Evolutionary conservation across 805 yeast genomes (phyloP), one percentile per base, ranked within the genome.

Genomic region (Nakazawaea sp.): DNA sequence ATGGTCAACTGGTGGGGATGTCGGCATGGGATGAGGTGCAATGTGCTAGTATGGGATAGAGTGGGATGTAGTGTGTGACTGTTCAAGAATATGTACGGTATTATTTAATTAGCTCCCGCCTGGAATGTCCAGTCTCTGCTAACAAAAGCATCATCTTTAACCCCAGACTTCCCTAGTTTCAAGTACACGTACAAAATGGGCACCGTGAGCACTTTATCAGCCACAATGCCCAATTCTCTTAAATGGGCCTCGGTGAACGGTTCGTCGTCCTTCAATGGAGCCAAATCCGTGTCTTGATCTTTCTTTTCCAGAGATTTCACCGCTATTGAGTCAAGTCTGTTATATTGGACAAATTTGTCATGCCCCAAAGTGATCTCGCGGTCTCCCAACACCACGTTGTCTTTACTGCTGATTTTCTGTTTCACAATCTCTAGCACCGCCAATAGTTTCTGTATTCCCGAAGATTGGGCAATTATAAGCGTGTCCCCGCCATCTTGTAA

Each of bases 361-460:
- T 33, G 20, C 8, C 21, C 25, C 11, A 39, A 34, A 12, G 19
- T 19, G 18, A 30, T 30, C 27, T 29, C 30, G 23, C 30, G 13
- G 4, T 18, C 35, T 9, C 26, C 20, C 8, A 39, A 8, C 9
- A 26, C 18, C 11, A 31, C 24, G 9, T 25, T 20, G 4, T 30
- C 38, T 15, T 24, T 26, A 6, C 11, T 18, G 4, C 5, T 27
- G 33, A 39, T 26, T 21, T 39, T 39, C 26, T 19, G 32, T 13
- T 39, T 39, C 5, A 39, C 25, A 6, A 39, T 34, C 24, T 34
- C 38, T 21, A 39, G 27, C 1, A 39, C 27, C 3, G 42, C 27
- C 15, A 39, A 27, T 32, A 39, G n/a, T 19, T 39, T 39, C 26
- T 39, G 42, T n/a, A 34, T 30, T 13, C 35, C 35, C 19, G 33